phyloP scores from a whole-genome alignment of 2,329 filamentous ascomycete species.

The Colletotrichum costaricense region DNA sequence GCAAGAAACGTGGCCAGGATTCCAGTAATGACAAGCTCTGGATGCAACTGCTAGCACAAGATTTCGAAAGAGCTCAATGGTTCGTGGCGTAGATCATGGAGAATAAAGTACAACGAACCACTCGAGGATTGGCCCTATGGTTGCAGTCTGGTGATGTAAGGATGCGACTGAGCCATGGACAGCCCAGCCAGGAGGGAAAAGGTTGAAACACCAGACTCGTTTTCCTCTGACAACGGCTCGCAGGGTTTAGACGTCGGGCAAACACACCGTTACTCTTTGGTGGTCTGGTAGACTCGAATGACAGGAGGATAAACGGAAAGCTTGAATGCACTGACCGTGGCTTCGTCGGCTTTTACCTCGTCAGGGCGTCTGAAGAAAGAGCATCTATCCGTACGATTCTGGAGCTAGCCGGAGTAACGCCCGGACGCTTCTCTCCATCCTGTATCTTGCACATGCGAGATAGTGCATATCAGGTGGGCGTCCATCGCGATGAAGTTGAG shows the following conservation, averaged over 20 bases:
- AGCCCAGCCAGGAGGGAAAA: slow-evolving; percentile 12
- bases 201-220: slow-evolving; percentile 30
- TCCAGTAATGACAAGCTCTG: background rate
- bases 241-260: slow-evolving; percentile 22
- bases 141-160: slow-evolving; percentile 17
- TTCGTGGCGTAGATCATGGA: slow-evolving; percentile 13
- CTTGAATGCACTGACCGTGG: slow-evolving; percentile 22
- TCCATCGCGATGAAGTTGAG: background rate
- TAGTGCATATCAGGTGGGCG: background rate
- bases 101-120: background rate
- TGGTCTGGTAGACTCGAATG: background rate
- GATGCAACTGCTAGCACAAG: background rate
- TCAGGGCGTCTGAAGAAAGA: slow-evolving; percentile 8
- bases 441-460: background rate
- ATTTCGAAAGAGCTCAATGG: background rate
- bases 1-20: background rate
- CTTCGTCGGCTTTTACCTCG: background rate
- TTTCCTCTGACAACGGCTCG: slow-evolving; percentile 31
- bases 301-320: slow-evolving; percentile 12
- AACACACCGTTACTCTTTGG: background rate
- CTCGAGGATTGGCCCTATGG: background rate
- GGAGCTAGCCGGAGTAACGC: slow-evolving; percentile 1
- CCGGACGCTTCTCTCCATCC: background rate
- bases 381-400: background rate
- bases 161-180: slow-evolving; percentile 5